A percentile compares a stretch with the other conserved stretches of the same genome.
Evolutionary conservation across 2,329 filamentous ascomycete species (phyloP).

Genomic region (Berkeleyomyces basicola): DNA sequence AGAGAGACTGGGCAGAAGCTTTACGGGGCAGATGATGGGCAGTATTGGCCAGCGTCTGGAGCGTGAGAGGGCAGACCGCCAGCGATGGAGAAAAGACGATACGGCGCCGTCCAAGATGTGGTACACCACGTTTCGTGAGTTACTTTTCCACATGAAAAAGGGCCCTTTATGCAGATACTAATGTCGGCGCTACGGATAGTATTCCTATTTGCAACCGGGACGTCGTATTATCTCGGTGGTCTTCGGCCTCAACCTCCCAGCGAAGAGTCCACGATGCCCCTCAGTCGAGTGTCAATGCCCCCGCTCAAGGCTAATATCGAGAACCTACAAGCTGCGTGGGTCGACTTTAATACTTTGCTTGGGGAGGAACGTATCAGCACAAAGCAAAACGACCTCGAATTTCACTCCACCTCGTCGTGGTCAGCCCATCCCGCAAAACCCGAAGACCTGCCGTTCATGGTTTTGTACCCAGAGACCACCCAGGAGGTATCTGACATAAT

Average conservation of each 20-base stretch:
- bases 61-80: constrained; percentile 37
- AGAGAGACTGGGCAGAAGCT: constrained; percentile 26
- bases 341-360: constrained; percentile 48
- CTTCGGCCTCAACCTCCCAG: constrained; percentile 34
- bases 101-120: constrained; percentile 28
- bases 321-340: constrained; percentile 53
- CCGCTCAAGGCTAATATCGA: constrained; percentile 41
- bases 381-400: constrained; percentile 33
- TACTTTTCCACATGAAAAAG: neutral
- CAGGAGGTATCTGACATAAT: constrained; percentile 75
- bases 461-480: constrained; percentile 62
- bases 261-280: constrained; percentile 41
- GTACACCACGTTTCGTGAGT: constrained; percentile 38
- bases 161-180: neutral
- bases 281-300: constrained; percentile 33
- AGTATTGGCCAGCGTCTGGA: constrained; percentile 38
- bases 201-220: constrained; percentile 33
- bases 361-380: constrained; percentile 51
- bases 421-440: constrained; percentile 38
- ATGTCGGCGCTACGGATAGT: constrained; percentile 22
- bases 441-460: constrained; percentile 42
- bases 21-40: constrained; percentile 43
- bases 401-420: constrained; percentile 46
- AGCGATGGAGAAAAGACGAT: constrained; percentile 28
- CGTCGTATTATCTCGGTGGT: constrained; percentile 43